Evolutionary conservation across 1,139 yeast genomes (phyloP).

Genomic region (Suhomyces choctaworum): DNA sequence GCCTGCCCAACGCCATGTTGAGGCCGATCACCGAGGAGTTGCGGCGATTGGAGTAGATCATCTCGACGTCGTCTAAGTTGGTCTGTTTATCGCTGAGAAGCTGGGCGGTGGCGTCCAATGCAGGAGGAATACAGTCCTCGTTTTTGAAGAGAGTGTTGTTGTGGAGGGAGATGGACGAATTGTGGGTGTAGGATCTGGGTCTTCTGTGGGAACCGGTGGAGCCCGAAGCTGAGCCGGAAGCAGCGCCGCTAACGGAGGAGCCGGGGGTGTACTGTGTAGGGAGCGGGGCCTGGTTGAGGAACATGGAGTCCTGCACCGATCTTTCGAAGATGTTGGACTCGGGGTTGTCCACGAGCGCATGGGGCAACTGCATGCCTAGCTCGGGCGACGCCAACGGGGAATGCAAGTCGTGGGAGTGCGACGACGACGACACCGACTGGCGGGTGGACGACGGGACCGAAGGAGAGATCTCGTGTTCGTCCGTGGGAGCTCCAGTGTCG

Average conservation of each 20-base stretch:
- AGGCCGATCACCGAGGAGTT: constrained; percentile 60
- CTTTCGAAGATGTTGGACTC: constrained; percentile 60
- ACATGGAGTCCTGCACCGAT: constrained; percentile 52
- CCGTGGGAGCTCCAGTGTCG: no score
- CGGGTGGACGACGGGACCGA: no score
- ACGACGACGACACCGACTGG: neutral
- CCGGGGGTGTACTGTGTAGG: constrained; percentile 5
- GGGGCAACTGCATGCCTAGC: constrained; percentile 8
- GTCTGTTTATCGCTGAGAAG: constrained; percentile 57
- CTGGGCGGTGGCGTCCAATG: constrained; percentile 75
- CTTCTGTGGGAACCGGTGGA: constrained; percentile 19
- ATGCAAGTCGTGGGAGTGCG: constrained; percentile 7
- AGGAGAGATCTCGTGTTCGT: no score
- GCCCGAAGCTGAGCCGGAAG: constrained; percentile 5
- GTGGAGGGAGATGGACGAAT: constrained; percentile 23
- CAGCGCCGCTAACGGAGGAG: constrained; percentile 4
- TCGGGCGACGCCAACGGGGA: constrained; percentile 7
- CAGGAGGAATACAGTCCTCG: constrained; percentile 78
- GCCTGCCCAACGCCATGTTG: constrained; percentile 60
- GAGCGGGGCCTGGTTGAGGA: constrained; percentile 12
- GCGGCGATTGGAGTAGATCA: constrained; percentile 63
- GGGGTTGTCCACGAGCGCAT: constrained; percentile 40
- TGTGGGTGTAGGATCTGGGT: constrained; percentile 29
- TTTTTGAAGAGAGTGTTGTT: constrained; percentile 28
- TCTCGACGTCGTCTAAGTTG: constrained; percentile 66